Percentiles rank a stretch among this genome's conserved stretches.
Conservation (phyloP, 352 stramenopile species). For the Globisporangium paddicum region DNA sequence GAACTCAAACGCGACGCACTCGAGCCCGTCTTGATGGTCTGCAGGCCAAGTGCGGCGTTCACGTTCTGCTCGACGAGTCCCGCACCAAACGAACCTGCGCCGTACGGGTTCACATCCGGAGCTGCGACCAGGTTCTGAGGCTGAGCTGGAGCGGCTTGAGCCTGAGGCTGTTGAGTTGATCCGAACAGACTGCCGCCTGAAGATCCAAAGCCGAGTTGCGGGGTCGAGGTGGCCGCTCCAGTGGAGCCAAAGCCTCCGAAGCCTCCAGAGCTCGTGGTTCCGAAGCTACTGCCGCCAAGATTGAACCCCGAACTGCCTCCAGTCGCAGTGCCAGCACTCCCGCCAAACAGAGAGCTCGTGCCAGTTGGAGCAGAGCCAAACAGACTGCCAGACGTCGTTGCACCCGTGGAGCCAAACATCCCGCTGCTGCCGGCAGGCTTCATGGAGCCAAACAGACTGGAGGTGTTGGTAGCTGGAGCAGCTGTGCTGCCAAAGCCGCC, state of each 20-base stretch:
- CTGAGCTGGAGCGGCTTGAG: slow-evolving; percentile 45
- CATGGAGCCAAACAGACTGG: slow-evolving; percentile 35
- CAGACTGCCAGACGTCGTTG: slow-evolving; percentile 20
- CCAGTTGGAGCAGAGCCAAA: slow-evolving; percentile 30
- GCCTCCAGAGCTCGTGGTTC: slow-evolving; percentile 20
- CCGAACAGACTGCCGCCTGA: slow-evolving; percentile 13
- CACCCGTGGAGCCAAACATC: slow-evolving; percentile 33
- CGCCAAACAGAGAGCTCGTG: slow-evolving; percentile 38
- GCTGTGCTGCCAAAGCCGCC: slow-evolving; percentile 32
- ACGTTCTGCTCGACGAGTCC: slow-evolving; percentile 61
- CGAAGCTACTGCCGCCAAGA: slow-evolving; percentile 37
- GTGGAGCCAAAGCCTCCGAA: slow-evolving; percentile 46
- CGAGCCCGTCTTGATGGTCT: slow-evolving; percentile 49
- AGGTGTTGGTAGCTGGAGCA: slow-evolving; percentile 18
- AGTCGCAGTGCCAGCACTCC: slow-evolving; percentile 18
- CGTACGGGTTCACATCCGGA: slow-evolving; percentile 59
- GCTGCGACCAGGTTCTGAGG: slow-evolving; percentile 37
- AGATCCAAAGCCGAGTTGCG: slow-evolving; percentile 17
- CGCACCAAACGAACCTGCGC: slow-evolving; percentile 48
- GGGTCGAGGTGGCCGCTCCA: slow-evolving; percentile 3
- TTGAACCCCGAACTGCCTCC: slow-evolving; percentile 34
- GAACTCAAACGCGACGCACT: slow-evolving; percentile 43
- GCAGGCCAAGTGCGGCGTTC: slow-evolving; percentile 48
- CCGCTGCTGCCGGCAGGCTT: slow-evolving; percentile 27
- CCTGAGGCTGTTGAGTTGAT: slow-evolving; percentile 35